Evolutionary conservation across 768 basidiomycete species (phyloP).

Genomic region (Steccherinum ochraceum): DNA sequence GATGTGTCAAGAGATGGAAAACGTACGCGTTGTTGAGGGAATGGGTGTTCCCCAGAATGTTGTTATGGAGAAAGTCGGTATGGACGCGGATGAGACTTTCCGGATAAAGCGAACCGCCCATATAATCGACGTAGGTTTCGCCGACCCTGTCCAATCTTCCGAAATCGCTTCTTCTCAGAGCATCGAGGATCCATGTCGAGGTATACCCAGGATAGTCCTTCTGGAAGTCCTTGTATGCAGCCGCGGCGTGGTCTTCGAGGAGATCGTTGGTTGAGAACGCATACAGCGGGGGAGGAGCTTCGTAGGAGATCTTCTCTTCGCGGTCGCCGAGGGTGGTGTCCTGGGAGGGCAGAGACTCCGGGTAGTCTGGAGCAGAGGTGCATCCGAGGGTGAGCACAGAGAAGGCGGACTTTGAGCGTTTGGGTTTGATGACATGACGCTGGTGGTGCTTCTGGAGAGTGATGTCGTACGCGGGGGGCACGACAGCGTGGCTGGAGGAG

Average conservation of each 20-base stretch:
- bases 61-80: slow-evolving; percentile 57
- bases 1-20: not conserved
- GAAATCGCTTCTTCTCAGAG: slow-evolving; percentile 27
- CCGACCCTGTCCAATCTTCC: slow-evolving; percentile 35
- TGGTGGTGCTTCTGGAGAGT: not conserved
- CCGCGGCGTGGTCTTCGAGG: slow-evolving; percentile 27
- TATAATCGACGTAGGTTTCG: slow-evolving; percentile 82
- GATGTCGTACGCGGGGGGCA: not conserved
- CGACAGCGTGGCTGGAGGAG: slow-evolving; percentile 1
- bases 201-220: slow-evolving; percentile 27
- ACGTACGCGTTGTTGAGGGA: slow-evolving; percentile 73
- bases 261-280: slow-evolving; percentile 18
- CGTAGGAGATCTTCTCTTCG: slow-evolving; percentile 19
- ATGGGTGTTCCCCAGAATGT: slow-evolving; percentile 78
- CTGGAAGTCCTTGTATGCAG: slow-evolving; percentile 44
- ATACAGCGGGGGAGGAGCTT: slow-evolving; percentile 22
- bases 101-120: slow-evolving; percentile 79
- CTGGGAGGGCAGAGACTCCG: slow-evolving; percentile 8
- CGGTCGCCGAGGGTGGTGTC: slow-evolving; percentile 10
- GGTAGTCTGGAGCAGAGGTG: slow-evolving; percentile 12
- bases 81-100: slow-evolving; percentile 70
- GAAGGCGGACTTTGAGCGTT: slow-evolving; percentile 19
- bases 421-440: slow-evolving; percentile 8
- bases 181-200: slow-evolving; percentile 27
- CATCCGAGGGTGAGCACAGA: slow-evolving; percentile 22